Conservation (phyloP, 2,329 filamentous ascomycete species). For the Boeremia exigua region DNA sequence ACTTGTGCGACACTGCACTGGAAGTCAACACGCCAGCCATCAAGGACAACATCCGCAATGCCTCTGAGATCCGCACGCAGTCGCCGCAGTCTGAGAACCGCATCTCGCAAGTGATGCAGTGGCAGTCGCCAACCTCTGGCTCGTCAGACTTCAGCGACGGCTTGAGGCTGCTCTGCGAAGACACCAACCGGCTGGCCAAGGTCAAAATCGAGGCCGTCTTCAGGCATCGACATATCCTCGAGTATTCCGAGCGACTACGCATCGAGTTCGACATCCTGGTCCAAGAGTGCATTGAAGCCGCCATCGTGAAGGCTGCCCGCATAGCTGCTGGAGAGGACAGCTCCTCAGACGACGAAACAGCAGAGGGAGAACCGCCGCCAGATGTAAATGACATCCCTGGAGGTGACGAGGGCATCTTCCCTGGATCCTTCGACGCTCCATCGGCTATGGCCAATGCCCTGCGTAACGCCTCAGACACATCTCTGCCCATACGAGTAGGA, state of each 20-base stretch:
- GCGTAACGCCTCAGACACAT: slow-evolving; percentile 60
- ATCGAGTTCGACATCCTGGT: slow-evolving; percentile 92
- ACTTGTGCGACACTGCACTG: slow-evolving; percentile 92
- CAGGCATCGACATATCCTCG: slow-evolving; percentile 88
- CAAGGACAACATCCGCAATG: slow-evolving; percentile 73
- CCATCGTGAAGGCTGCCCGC: slow-evolving; percentile 84
- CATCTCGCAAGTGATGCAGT: slow-evolving; percentile 92
- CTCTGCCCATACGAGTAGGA: slow-evolving; percentile 52
- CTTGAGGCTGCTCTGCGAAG: slow-evolving; percentile 82
- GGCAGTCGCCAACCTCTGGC: slow-evolving; percentile 92
- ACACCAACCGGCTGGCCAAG: slow-evolving; percentile 83
- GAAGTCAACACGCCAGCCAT: slow-evolving; percentile 94
- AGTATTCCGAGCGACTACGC: slow-evolving; percentile 94
- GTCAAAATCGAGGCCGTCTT: slow-evolving; percentile 93
- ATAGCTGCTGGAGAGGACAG: slow-evolving; percentile 86
- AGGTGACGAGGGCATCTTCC: slow-evolving; percentile 63
- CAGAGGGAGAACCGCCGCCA: slow-evolving; percentile 53
- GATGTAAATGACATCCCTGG: slow-evolving; percentile 47
- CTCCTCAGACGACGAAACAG: slow-evolving; percentile 66
- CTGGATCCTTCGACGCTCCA: slow-evolving; percentile 63
- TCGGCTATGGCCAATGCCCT: slow-evolving; percentile 64
- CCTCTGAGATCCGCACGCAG: slow-evolving; percentile 84
- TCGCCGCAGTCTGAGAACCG: slow-evolving; percentile 95
- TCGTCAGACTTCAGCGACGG: slow-evolving; percentile 94
- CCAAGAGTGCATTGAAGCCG: slow-evolving; percentile 93